A percentile compares a stretch with the other conserved stretches of the same genome.
phyloP scores from a whole-genome alignment of 2,329 filamentous ascomycete species.

The Claviceps sp. region DNA sequence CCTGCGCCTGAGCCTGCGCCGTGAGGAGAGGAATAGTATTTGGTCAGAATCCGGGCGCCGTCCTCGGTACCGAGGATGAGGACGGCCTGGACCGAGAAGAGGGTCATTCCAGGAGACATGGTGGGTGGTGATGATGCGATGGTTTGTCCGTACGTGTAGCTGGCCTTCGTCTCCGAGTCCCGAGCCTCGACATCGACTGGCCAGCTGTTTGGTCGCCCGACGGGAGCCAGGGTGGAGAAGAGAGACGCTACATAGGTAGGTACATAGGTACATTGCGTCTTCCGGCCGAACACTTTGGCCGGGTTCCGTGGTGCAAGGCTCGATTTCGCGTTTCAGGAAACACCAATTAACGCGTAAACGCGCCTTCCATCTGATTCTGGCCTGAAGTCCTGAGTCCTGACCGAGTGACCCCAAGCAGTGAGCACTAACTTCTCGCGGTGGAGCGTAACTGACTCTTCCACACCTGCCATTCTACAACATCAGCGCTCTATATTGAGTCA shows the following conservation, averaged over 20 bases:
- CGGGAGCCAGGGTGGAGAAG: neutral
- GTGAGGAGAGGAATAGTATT: conserved; percentile 68
- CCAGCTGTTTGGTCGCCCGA: neutral
- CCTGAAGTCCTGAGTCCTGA: no score
- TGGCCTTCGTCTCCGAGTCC: neutral
- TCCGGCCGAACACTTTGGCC: conserved; percentile 3
- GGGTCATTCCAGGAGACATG: conserved; percentile 64
- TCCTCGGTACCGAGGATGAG: conserved; percentile 75
- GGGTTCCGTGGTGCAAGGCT: neutral
- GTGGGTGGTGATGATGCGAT: conserved; percentile 9
- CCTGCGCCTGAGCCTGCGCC: conserved; percentile 27
- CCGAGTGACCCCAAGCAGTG: no score
- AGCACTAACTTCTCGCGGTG: no score
- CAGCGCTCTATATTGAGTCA: neutral
- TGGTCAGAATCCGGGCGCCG: conserved; percentile 80
- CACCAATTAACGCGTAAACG: conserved; percentile 3
- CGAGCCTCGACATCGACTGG: neutral
- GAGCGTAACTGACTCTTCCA: no score
- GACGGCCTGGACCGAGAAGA: conserved; percentile 65
- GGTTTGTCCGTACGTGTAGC: neutral
- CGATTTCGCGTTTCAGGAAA: neutral
- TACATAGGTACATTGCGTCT: no score
- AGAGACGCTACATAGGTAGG: no score
- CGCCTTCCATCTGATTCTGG: neutral
- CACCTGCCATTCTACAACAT: neutral